Percentiles rank a stretch among this genome's conserved stretches.
Conservation (phyloP, 1,284 basidiomycete species). For the Cutaneotrichosporon spelunceum region DNA sequence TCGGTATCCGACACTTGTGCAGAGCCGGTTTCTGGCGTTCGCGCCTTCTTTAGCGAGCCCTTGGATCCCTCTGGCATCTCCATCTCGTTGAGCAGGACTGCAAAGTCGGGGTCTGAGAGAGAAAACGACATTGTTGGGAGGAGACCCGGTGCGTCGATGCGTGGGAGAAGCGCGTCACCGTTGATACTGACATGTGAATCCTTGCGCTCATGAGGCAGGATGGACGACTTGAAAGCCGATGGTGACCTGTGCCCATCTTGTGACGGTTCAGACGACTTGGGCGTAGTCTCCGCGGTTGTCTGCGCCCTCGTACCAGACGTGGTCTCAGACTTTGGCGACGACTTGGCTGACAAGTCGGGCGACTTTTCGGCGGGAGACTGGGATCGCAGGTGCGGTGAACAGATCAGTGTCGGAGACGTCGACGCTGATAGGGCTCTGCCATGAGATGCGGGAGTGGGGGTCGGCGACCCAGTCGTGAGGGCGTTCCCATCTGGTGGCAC, state of each 20-base stretch:
- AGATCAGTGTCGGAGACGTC: not conserved
- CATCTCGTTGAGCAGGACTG: constrained; percentile 46
- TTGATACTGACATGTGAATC: constrained; percentile 2
- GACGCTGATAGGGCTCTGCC: not conserved
- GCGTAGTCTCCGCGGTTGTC: constrained; percentile 4
- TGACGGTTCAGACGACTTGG: constrained; percentile 4
- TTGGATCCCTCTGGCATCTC: constrained; percentile 18
- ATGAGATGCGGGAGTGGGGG: not conserved
- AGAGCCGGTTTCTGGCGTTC: not conserved
- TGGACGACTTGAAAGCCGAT: not conserved
- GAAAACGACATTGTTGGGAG: constrained; percentile 50
- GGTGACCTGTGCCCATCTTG: constrained; percentile 7
- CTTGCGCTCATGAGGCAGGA: not conserved
- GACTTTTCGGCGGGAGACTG: not conserved
- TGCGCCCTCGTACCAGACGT: constrained; percentile 3
- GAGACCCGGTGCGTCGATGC: constrained; percentile 44
- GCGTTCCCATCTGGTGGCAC: not conserved
- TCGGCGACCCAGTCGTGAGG: not conserved
- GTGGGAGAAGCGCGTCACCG: constrained; percentile 23
- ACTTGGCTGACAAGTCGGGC: constrained; percentile 8
- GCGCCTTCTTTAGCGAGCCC: not conserved
- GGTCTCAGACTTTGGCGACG: constrained; percentile 6
- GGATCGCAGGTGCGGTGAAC: not conserved
- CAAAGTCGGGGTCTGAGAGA: constrained; percentile 52
- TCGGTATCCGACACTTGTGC: not conserved